Base-by-base conservation (phyloP, 805 yeast species). In the Kregervanrija delftensis region DNA sequence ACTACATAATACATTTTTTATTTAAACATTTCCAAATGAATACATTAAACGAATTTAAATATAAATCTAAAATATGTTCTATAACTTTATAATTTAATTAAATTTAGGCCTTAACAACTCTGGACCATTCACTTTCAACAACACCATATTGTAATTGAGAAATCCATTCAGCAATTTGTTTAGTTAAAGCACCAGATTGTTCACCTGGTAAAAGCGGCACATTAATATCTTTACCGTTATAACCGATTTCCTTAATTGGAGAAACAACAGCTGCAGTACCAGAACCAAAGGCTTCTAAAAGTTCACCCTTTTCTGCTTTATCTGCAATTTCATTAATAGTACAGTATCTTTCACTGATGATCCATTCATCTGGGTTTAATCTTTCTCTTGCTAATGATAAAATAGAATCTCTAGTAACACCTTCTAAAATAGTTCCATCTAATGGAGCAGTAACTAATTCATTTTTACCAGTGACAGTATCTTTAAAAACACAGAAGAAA, bases 191-290 rank as follows among this genome's bases (percentile, higher is more conserved):
- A 59, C 96, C 96, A 40, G 73, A 71, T 62, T 88, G 83, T 63
- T 84, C 80, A 49, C 95, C 96, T 46, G 76, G 79, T 48, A 81
- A 77, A 52, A 87, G 66, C 49, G 98, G 98, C 40, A 91, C 91
- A 5, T 68, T 52, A 54, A 91, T 87, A 49, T 74, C 76, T 59
- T 80, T 64, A 42, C 83, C 95, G 48, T 76, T 72, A 80, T 81
- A 91, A 47, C 89, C 90, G 60, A 91, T 87, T 57, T 76, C 85
- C 66, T 84, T 81, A 61, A 91, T 88, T 55, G 98, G 98, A 33
- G 96, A 81, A 39, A 93, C 98, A 60, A 91, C 81, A 37, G 97
- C 98, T 49, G 99, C 98, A 46, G 99, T 91, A 59, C 99, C 99
- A 15, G 96, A 73, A 56, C 98, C 98, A 59, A 91, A 91, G 15